Evolutionary conservation across 2,329 filamentous ascomycete genomes (phyloP), one percentile per base, ranked within the genome.

Genomic region (Aspergillus phoenicis): DNA sequence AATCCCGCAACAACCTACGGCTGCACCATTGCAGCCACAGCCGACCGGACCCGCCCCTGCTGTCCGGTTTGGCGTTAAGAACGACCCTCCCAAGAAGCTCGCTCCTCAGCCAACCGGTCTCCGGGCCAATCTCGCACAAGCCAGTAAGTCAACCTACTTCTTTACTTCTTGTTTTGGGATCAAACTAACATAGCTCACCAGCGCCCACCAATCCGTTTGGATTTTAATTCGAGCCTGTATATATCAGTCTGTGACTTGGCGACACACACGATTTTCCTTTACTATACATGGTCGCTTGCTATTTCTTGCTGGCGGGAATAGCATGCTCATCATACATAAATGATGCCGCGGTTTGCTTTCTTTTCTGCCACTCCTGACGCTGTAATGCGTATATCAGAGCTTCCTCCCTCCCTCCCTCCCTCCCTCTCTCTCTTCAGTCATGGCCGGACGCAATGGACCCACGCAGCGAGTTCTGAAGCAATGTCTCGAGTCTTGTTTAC

Each of bases 101-200:
- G 84, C 86, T 62, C 88, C 93, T 30, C 95, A 98, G 80, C 85
- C 92, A 28, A 99, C 95, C 6, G 95, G 95, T 65, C 84, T 90
- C 70, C 88, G 91, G 81, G 95, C 95, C 59, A 97, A 98, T 76
- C 84, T 99, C 68, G 85, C 91, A 56, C 91, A 96, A 87, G 95
- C 95, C 72, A 99, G 94, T 98, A 89, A 90, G 94, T 93, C 60
- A 33, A 49, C 52, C 49, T 30, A 51, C 41, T 38, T 26, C 41
- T 36, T 15, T 36, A 6, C 33, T 13, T 15, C 2, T 36, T 5
- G 33, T 4, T 5, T 36, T 36, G 33, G 11, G 30, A 5, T 36
- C 33, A 36, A 13, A 11, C 65, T 70, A 66, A 70, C 57, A 33
- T 55, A 20, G 4, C 30, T 26, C 39, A 36, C 20, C 67, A 90